Base-by-base conservation (phyloP, 148 eudicot genomes). In the Chenopodium suecicum region DNA sequence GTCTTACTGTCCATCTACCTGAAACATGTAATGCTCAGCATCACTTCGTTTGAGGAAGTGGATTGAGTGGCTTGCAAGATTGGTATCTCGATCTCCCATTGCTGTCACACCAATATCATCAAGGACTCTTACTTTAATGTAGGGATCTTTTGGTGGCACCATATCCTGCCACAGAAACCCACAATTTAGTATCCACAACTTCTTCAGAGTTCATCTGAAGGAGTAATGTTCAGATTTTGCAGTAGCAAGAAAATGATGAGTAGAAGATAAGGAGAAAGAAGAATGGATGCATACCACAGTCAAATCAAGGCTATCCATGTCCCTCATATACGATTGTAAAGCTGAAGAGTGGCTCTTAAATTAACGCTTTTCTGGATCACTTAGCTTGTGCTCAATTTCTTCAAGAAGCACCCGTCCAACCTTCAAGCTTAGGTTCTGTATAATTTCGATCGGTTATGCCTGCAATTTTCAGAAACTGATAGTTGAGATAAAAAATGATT, bases 141-240 rank as follows among this genome's bases (percentile, higher is more conserved):
- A 92, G 48, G 99, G 99, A 92, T 95, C 99, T 85, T 95, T 95
- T 29, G 97, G 99, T 12, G 99, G 99, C 73, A 95, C 93, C 94
- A 88, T 93, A 85, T 95, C 99, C 99, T 95, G 78, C 25, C 74
- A 46, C 29, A 71, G 81, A 65, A 72, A 1, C 72, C 41, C 44
- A 54, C 44, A 54, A 46, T 9, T 47, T 17, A 76, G 47, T 29
- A 72, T 32, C 50, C 32, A 69, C 73, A 32, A 14, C 23, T 69
- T 67, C 44, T 2, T 4, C 17, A 7, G 23, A 46, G 0, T 19
- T 31, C 31, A 44, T 47, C 22, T 20, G 23, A 76, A 62, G 58
- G 17, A 34, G 37, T 0, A 3, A 46, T 79, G 76, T 70, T 31
- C 37, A 77, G 44, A 19, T 5, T 17, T 56, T 47, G 48, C 64